These are phyloP conservation scores for Phlebiopsis flavidoalba DNA, from an alignment of 768 basidiomycete genomes.

Conservation along the genomic window DNA sequence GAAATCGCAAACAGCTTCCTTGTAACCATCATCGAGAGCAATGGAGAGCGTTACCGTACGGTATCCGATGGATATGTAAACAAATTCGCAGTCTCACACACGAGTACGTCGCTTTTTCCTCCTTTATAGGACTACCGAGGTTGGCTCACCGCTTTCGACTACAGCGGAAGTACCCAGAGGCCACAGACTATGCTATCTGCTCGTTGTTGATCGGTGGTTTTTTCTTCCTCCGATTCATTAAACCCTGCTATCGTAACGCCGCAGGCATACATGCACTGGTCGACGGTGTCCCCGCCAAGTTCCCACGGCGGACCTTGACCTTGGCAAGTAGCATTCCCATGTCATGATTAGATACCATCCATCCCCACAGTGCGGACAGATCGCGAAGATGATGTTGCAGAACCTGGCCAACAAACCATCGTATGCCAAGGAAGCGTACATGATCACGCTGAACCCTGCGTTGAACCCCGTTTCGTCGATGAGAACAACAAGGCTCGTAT, in stretches of 20 bases:
- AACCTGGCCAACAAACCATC: constrained; percentile 99
- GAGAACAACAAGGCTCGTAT: constrained; percentile 65
- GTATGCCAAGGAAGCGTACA: constrained; percentile 96
- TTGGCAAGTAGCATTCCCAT: constrained; percentile 41
- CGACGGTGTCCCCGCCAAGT: constrained; percentile 95
- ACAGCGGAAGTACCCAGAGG: constrained; percentile 98
- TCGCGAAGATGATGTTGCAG: constrained; percentile 99
- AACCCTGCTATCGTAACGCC: constrained; percentile 98
- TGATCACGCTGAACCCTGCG: constrained; percentile 98
- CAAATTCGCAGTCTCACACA: constrained; percentile 97
- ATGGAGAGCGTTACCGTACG: constrained; percentile 98
- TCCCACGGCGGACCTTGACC: constrained; percentile 93
- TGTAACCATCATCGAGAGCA: constrained; percentile 94
- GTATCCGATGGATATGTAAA: constrained; percentile 99
- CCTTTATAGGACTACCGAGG: neutral
- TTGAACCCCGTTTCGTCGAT: constrained; percentile 83
- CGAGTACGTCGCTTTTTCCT: constrained; percentile 51
- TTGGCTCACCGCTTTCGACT: constrained; percentile 3
- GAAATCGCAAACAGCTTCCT: constrained; percentile 99
- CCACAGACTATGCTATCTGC: constrained; percentile 96
- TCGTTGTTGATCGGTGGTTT: constrained; percentile 98
- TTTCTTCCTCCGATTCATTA: constrained; percentile 99
- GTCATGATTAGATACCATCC: neutral
- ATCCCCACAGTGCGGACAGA: constrained; percentile 46
- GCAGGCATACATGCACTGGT: constrained; percentile 99